Evolutionary conservation across 2,329 filamentous ascomycete species (phyloP), one percentile per base, ranked within the genome.

Genomic region (Hymenoscyphus repandus): DNA sequence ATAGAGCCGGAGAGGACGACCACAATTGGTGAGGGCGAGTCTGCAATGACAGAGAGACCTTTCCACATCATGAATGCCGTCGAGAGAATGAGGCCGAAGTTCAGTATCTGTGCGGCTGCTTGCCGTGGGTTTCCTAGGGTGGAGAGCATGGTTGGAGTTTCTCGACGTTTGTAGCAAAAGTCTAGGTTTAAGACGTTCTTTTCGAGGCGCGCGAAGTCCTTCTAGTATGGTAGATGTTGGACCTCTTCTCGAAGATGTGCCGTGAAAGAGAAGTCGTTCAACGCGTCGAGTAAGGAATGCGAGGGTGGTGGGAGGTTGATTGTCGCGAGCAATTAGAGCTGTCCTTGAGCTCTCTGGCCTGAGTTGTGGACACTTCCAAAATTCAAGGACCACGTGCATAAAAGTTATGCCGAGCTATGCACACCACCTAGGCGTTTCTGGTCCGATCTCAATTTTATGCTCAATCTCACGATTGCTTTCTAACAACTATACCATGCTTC

Each of bases 11-110:
- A 81, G 2, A 82, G 70, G 1, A 83, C 79, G 13, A 83, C 79
- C 22, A 83, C 79, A 53, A 82, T 82, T 2, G 79, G 79, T 0
- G 75, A 79, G 22, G 75, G 74, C 1, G 75, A 78, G 49, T 85
- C 78, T 5, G 83, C 78, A 53, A 78, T 72, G 17, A 89, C 77
- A 3, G 79, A 83, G 43, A 89, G 74, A 0, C 81, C 83, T 68
- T 88, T 88, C 85, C 78, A 82, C 63, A 88, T 66, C 84, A 88
- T 88, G 66, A 88, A 88, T 1, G 85, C 85, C 9, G 83, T 87
- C 5, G 79, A 83, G 47, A 88, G 79, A 43, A 88, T 84, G 52
- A 89, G 77, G 32, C 79, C 85, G 65, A 88, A 88, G 67, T 88
- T 88, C 60, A 88, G 78, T 52, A 85, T 65, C 69, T 88, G 84